Percentiles rank a stretch among this genome's conserved stretches.
phyloP scores from a whole-genome alignment of 2,329 filamentous ascomycete genomes.

The Colletotrichum paranaense region DNA sequence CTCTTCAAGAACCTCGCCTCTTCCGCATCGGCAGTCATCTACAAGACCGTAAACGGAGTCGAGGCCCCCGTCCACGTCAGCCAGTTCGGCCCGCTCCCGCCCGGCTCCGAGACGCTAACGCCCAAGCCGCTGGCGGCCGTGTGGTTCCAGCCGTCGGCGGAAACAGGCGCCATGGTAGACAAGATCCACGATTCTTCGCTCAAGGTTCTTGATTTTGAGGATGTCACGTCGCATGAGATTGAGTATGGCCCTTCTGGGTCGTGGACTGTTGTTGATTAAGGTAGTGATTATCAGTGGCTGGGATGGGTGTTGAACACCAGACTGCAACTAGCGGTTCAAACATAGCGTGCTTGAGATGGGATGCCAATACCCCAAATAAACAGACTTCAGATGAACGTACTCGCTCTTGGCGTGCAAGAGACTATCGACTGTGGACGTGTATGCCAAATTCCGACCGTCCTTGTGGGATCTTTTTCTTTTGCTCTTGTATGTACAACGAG shows the following conservation, averaged over 20 bases:
- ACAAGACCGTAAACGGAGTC: conserved; percentile 9
- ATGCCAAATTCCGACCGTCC: too few species aligned
- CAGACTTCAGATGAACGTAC: background rate
- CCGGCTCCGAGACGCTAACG: background rate
- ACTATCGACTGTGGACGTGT: too few species aligned
- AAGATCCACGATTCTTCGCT: background rate
- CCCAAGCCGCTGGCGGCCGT: background rate
- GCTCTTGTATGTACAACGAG: too few species aligned
- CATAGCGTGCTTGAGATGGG: background rate
- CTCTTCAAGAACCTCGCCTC: background rate
- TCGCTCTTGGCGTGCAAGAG: background rate
- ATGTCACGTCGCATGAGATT: background rate
- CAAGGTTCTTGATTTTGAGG: background rate
- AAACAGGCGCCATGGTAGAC: conserved; percentile 1
- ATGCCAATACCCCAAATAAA: background rate
- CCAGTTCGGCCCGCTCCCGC: conserved; percentile 6
- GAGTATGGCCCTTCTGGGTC: background rate
- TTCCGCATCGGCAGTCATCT: background rate
- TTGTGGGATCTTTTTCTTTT: too few species aligned
- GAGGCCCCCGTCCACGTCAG: conserved; percentile 7
- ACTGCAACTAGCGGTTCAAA: background rate
- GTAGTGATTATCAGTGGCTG: background rate
- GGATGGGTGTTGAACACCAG: too few species aligned
- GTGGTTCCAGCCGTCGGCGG: conserved; percentile 1
- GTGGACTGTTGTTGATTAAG: background rate